Conservation (phyloP, 1,139 yeast genomes). For the Candida pseudocylindracea region DNA sequence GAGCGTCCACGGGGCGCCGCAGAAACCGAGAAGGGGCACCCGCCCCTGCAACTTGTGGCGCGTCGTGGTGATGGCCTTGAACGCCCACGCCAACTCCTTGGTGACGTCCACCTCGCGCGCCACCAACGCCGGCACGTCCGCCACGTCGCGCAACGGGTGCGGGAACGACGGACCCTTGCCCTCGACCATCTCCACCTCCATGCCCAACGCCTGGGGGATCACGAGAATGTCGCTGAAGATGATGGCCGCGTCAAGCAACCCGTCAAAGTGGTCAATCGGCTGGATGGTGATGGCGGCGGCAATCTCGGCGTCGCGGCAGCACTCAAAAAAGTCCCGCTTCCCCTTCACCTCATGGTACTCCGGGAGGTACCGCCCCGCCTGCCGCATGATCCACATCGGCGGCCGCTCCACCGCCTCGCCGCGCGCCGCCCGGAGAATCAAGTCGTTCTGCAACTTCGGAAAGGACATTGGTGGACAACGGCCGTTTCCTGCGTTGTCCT, state of each 20-base stretch:
- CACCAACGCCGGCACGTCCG: constrained; percentile 32
- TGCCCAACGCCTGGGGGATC: constrained; percentile 97
- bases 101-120: constrained; percentile 43
- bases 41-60: constrained; percentile 68
- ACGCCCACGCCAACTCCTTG: constrained; percentile 81
- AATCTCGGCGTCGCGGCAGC: constrained; percentile 81
- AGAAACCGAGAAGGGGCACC: constrained; percentile 86
- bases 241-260: constrained; percentile 87
- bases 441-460: constrained; percentile 66
- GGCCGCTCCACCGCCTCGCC: constrained; percentile 84
- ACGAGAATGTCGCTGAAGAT: constrained; percentile 90
- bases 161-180: constrained; percentile 92
- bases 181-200: constrained; percentile 83
- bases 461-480: constrained; percentile 8
- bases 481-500: too few species aligned
- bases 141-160: constrained; percentile 58
- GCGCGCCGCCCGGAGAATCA: constrained; percentile 73
- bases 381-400: constrained; percentile 96
- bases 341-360: constrained; percentile 86
- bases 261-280: constrained; percentile 79
- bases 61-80: constrained; percentile 74
- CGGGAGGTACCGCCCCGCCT: constrained; percentile 75
- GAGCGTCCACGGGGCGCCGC: constrained; percentile 97
- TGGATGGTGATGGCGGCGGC: constrained; percentile 91
- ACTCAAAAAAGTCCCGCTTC: constrained; percentile 74